A percentile compares a stretch with the other conserved stretches of the same genome.
phyloP scores from a whole-genome alignment of 768 basidiomycete species.

The Calvatia gigantea region DNA sequence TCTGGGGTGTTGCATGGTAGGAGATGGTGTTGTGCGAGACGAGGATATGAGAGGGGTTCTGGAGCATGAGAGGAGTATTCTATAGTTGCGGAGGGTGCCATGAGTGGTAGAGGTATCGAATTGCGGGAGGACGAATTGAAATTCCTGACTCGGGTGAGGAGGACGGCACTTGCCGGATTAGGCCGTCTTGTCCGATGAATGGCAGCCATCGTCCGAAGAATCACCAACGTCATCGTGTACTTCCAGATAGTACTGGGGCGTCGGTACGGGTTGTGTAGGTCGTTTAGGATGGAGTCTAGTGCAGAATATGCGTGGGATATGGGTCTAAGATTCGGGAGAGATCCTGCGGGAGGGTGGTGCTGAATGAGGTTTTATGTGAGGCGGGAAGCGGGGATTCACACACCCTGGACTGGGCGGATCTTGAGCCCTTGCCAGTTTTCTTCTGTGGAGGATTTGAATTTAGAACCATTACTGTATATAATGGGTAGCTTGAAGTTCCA shows the following conservation, averaged over 20 bases:
- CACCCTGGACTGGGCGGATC: constrained; percentile 8
- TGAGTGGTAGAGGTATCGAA: constrained; percentile 17
- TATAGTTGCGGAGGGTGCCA: constrained; percentile 50
- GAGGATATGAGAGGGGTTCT: constrained; percentile 60
- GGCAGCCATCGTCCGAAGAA: neutral
- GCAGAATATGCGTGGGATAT: neutral
- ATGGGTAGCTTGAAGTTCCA: constrained; percentile 5
- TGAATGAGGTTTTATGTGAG: neutral
- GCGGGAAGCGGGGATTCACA: neutral
- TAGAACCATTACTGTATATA: neutral
- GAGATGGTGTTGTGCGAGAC: constrained; percentile 62
- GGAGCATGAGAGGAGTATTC: constrained; percentile 73
- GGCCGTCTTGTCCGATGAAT: constrained; percentile 3
- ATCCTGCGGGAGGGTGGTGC: neutral
- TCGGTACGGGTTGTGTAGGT: neutral
- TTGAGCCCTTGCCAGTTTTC: neutral
- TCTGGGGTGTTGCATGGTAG: constrained; percentile 72
- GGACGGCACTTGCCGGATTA: constrained; percentile 7
- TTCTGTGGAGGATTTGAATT: neutral
- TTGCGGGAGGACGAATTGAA: constrained; percentile 4
- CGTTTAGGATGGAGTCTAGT: no score
- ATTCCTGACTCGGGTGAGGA: neutral
- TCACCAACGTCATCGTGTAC: no score
- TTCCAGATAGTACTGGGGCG: no score
- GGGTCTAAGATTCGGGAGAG: neutral